Evolutionary conservation across 1,284 basidiomycete genomes (phyloP).

Genomic region (Inonotus obliquus): DNA sequence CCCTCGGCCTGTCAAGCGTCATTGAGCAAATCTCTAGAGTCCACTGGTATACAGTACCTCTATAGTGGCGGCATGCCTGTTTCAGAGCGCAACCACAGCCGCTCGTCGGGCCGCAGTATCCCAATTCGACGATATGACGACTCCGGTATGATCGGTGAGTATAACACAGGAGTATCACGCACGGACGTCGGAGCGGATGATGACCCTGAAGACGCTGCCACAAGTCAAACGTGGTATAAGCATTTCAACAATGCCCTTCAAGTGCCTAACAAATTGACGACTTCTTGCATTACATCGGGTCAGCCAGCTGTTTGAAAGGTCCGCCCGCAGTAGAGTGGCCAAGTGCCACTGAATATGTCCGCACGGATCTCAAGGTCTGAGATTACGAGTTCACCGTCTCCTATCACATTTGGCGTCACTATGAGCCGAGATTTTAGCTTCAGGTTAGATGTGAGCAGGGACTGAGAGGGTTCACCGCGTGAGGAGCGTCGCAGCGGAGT

Average conservation of each 20-base stretch:
- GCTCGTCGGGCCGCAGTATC: background rate
- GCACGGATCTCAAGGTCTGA: background rate
- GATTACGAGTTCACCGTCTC: background rate
- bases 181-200: background rate
- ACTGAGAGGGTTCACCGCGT: background rate
- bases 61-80: background rate
- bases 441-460: background rate
- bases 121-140: background rate
- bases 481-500: too few species aligned
- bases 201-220: background rate
- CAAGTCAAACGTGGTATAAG: background rate
- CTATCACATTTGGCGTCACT: background rate
- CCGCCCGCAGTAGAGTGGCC: background rate
- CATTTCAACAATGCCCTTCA: background rate
- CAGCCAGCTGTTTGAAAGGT: background rate
- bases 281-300: background rate
- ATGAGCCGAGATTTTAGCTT: background rate
- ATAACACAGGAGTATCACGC: background rate
- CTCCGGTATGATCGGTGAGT: background rate
- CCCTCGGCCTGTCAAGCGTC: background rate
- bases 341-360: background rate
- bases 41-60: background rate
- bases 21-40: background rate
- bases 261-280: background rate
- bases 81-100: background rate